phyloP scores from a whole-genome alignment of 2,329 filamentous ascomycete species.

The Xylaria polymorpha region DNA sequence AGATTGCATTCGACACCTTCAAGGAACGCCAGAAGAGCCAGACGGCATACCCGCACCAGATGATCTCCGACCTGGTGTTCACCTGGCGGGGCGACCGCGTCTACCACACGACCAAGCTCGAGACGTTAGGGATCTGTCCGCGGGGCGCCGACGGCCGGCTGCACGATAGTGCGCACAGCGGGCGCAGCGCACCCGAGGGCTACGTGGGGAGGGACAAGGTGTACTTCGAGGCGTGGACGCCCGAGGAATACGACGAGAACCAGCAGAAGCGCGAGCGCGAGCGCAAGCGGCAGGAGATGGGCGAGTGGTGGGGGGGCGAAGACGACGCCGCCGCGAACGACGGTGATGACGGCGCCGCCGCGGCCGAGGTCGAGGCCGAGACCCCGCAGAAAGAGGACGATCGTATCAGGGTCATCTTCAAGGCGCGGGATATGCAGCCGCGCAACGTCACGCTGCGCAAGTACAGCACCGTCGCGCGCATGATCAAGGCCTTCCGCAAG shows the following conservation, averaged over 20 bases:
- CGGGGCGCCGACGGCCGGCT: slow-evolving; percentile 57
- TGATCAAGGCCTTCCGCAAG: slow-evolving; percentile 71
- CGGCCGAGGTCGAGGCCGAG: slow-evolving; percentile 33
- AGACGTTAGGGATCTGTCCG: slow-evolving; percentile 70
- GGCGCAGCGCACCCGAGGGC: slow-evolving; percentile 52
- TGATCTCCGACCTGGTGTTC: slow-evolving; percentile 72
- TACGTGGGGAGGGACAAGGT: slow-evolving; percentile 67
- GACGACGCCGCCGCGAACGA: slow-evolving; percentile 47
- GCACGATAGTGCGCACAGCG: slow-evolving; percentile 35
- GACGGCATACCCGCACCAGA: slow-evolving; percentile 43
- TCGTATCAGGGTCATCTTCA: slow-evolving; percentile 63
- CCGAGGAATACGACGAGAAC: slow-evolving; percentile 66
- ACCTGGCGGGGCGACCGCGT: slow-evolving; percentile 81
- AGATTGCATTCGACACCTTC: slow-evolving; percentile 76
- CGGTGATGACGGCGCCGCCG: slow-evolving; percentile 46
- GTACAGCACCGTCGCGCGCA: slow-evolving; percentile 69
- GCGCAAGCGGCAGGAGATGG: slow-evolving; percentile 53
- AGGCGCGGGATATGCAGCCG: slow-evolving; percentile 62
- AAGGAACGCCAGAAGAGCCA: slow-evolving; percentile 69
- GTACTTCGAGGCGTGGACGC: slow-evolving; percentile 82
- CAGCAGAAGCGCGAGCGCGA: slow-evolving; percentile 62
- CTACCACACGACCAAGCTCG: slow-evolving; percentile 80
- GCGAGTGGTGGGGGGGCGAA: slow-evolving; percentile 54
- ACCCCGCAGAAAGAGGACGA: slow-evolving; percentile 46
- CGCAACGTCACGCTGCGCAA: slow-evolving; percentile 63